phyloP scores from a whole-genome alignment of 768 basidiomycete species.

The Leccinellum luteum region DNA sequence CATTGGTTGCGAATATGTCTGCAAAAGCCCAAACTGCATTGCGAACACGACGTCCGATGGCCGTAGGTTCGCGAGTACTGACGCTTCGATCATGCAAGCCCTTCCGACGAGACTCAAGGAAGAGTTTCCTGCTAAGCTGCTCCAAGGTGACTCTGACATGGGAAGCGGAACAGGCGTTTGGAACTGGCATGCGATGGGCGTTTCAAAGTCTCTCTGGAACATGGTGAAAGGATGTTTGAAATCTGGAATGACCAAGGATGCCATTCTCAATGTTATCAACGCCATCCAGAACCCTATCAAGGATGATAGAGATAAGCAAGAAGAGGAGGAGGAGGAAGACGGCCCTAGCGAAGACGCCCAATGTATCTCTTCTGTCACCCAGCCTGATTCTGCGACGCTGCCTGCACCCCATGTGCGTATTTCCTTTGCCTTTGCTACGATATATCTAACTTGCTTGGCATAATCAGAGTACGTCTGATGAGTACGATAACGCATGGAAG shows the following conservation, averaged over 20 bases:
- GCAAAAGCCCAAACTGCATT: slow-evolving; percentile 50
- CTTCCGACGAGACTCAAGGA: slow-evolving; percentile 66
- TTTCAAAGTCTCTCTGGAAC: slow-evolving; percentile 70
- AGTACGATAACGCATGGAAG: slow-evolving; percentile 62
- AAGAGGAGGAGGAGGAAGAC: slow-evolving; percentile 34
- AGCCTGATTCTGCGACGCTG: slow-evolving; percentile 23
- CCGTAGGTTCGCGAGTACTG: slow-evolving; percentile 69
- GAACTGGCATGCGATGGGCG: slow-evolving; percentile 77
- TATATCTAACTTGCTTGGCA: slow-evolving; percentile 7
- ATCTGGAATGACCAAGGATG: slow-evolving; percentile 58
- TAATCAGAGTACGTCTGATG: slow-evolving; percentile 44
- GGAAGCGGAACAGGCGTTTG: slow-evolving; percentile 61
- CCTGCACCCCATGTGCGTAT: slow-evolving; percentile 27
- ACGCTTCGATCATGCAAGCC: slow-evolving; percentile 66
- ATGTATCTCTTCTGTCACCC: slow-evolving; percentile 19
- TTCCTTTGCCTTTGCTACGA: neutral
- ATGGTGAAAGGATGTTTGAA: slow-evolving; percentile 60
- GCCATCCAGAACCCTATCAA: slow-evolving; percentile 48
- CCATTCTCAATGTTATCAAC: slow-evolving; percentile 55
- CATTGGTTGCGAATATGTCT: slow-evolving; percentile 81
- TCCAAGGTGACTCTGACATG: slow-evolving; percentile 56
- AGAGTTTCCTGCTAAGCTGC: slow-evolving; percentile 67
- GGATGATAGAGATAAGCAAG: slow-evolving; percentile 35
- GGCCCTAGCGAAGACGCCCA: slow-evolving; percentile 31
- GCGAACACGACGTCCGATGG: slow-evolving; percentile 47